Evolutionary conservation across 2,329 filamentous ascomycete species (phyloP).

Genomic region (Pyrenochaeta sp.): DNA sequence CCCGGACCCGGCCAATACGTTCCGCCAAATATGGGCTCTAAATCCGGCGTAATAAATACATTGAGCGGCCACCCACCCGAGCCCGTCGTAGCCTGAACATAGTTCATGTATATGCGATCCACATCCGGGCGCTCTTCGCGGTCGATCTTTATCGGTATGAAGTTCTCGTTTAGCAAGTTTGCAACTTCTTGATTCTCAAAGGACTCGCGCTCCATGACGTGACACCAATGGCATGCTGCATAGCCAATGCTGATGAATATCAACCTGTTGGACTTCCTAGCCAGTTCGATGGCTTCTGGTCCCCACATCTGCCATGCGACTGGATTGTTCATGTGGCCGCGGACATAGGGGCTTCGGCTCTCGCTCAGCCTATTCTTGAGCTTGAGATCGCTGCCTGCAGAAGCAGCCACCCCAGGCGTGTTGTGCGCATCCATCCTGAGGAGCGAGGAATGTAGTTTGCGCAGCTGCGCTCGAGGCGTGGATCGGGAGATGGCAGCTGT

Average conservation of each 20-base stretch:
- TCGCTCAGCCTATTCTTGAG: slow-evolving; percentile 66
- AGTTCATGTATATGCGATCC: slow-evolving; percentile 98
- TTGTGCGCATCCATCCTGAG: slow-evolving; percentile 43
- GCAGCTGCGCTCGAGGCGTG: slow-evolving; percentile 29
- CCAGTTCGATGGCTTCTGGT: slow-evolving; percentile 76
- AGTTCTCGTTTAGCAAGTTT: slow-evolving; percentile 80
- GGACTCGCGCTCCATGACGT: slow-evolving; percentile 91
- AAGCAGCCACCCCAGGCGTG: slow-evolving; percentile 17
- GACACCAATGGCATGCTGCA: slow-evolving; percentile 89
- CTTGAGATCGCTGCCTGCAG: slow-evolving; percentile 38
- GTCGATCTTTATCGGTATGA: slow-evolving; percentile 92
- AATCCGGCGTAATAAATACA: slow-evolving; percentile 91
- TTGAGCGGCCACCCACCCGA: slow-evolving; percentile 95
- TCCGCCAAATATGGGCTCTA: slow-evolving; percentile 93
- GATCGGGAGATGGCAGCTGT: slow-evolving; percentile 17
- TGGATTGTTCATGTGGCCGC: slow-evolving; percentile 78
- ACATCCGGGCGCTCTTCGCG: slow-evolving; percentile 93
- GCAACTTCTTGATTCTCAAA: slow-evolving; percentile 87
- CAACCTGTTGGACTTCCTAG: slow-evolving; percentile 82
- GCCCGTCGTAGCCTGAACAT: slow-evolving; percentile 90
- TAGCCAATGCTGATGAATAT: slow-evolving; percentile 96
- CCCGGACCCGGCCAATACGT: slow-evolving; percentile 93
- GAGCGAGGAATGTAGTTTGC: slow-evolving; percentile 34
- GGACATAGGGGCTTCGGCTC: slow-evolving; percentile 74
- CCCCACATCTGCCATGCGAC: slow-evolving; percentile 94